A percentile compares a stretch with the other conserved stretches of the same genome.
Conservation (phyloP, 163 green algal species). For the Scenedesmus sp. region DNA sequence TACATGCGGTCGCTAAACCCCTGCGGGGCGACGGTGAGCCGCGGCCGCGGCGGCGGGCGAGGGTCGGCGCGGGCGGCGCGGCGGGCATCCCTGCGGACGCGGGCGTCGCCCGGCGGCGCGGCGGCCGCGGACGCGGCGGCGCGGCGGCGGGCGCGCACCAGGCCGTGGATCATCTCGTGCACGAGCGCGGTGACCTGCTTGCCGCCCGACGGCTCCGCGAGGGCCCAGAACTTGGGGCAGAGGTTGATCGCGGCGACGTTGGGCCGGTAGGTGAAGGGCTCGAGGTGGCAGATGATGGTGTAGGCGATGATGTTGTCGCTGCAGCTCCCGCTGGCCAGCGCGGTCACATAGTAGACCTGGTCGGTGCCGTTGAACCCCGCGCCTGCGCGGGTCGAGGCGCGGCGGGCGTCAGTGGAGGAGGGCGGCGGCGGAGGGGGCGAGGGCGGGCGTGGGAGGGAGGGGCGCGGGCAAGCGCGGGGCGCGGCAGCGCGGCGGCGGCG, state of each 20-base stretch:
- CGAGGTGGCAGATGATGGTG: slow-evolving; percentile 48
- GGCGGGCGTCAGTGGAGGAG: no score
- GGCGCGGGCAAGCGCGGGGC: background rate
- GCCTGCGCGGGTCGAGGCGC: slow-evolving; percentile 11
- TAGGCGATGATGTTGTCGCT: slow-evolving; percentile 43
- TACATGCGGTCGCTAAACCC: slow-evolving; percentile 44
- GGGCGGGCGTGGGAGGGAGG: no score
- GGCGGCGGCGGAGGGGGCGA: no score
- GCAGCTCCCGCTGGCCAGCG: slow-evolving; percentile 3
- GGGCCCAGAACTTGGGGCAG: slow-evolving; percentile 34
- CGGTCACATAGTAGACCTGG: slow-evolving; percentile 37
- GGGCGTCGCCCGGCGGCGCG: no score
- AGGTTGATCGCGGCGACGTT: slow-evolving; percentile 42
- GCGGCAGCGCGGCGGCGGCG: background rate
- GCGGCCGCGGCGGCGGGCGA: background rate
- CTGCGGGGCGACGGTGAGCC: background rate
- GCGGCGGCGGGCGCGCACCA: background rate
- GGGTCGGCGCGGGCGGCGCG: no score
- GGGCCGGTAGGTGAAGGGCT: slow-evolving; percentile 40
- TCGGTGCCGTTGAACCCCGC: slow-evolving; percentile 32
- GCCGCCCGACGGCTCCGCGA: background rate
- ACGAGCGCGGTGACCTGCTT: slow-evolving; percentile 42
- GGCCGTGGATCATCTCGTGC: slow-evolving; percentile 44
- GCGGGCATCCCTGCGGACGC: no score
- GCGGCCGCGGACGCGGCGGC: no score